Percentiles rank a stretch among this genome's conserved stretches.
Conservation (phyloP, 805 yeast genomes). For the Starmerella vitae region DNA sequence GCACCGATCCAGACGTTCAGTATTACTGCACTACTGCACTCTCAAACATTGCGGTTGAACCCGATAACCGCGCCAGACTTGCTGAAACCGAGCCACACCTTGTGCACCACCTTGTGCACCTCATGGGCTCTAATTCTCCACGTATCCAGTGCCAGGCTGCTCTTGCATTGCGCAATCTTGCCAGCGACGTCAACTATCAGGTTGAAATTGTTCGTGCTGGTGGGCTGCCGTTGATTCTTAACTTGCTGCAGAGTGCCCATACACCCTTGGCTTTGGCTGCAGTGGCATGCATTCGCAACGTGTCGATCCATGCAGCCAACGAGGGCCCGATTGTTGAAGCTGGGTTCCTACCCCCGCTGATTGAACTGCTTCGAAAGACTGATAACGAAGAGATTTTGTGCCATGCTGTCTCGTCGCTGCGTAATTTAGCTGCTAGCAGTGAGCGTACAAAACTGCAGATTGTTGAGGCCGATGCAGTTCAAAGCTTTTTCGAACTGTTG, state of each 20-base stretch:
- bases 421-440: constrained; percentile 91
- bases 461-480: constrained; percentile 89
- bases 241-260: constrained; percentile 73
- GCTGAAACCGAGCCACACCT: constrained; percentile 87
- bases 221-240: constrained; percentile 88
- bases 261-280: constrained; percentile 90
- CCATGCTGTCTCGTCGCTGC: constrained; percentile 89
- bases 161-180: constrained; percentile 84
- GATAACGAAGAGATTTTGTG: constrained; percentile 96
- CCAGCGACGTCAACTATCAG: constrained; percentile 91
- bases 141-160: constrained; percentile 98
- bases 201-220: constrained; percentile 91
- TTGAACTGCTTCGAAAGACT: constrained; percentile 54
- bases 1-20: constrained; percentile 91
- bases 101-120: constrained; percentile 70
- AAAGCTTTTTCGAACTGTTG: constrained; percentile 77
- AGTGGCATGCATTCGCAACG: constrained; percentile 95
- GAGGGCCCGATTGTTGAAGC: constrained; percentile 94
- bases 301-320: constrained; percentile 90
- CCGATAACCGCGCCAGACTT: constrained; percentile 71
- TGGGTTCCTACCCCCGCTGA: constrained; percentile 86
- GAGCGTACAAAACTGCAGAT: constrained; percentile 86
- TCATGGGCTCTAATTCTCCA: constrained; percentile 88
- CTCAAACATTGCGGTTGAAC: constrained; percentile 95
- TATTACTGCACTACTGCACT: constrained; percentile 96